Base-by-base conservation (phyloP, 2,329 filamentous ascomycete species). In the Metarhizium guizhouense region DNA sequence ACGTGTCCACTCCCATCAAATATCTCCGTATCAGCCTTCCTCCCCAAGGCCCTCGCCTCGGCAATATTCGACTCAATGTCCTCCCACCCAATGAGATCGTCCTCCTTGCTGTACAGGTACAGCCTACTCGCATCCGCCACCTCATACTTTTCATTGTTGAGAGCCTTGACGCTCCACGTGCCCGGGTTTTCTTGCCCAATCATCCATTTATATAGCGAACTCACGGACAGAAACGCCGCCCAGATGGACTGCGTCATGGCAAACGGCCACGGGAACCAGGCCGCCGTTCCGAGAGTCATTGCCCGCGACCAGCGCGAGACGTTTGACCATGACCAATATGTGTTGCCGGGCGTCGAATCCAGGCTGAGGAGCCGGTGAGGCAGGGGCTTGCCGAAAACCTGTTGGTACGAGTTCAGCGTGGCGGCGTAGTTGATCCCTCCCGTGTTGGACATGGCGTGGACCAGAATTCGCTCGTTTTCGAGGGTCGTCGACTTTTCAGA, bases 1-100 rank as follows among this genome's bases (percentile, higher is more conserved):
- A 84, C 83, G 65, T 87, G 84, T 1, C 75, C 70, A 52, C 78
- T 83, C 4, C 76, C 78, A 52, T 81, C 74, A 58, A 87, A 87
- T 34, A 77, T 62, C 56, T 81, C 77, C 20, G 73, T 69, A 1
- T 74, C 69, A 2, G 78, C 75, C 25, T 65, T 63, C 59, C 78
- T 84, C 0, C 83, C 83, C 54, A 71, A 70, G 13, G 64, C 62
- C 57, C 64, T 70, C 2, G 80, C 76, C 40, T 74, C 66, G 2
- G 75, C 74, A 0, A 75, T 78, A 61, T 85, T 78, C 14, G 69
- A 70, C 59, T 83, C 79, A 0, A 85, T 76, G 58, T 85, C 81
- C 56, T 77, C 63, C 65, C 74, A 79, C 3, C 69, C 64, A 11
- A 86, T 82, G 57, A 86, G 73, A 47, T 77, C 70, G 59, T 86